Conservation (phyloP, 192 early-diverging fungal genomes). For the Phycomyces nitens region DNA sequence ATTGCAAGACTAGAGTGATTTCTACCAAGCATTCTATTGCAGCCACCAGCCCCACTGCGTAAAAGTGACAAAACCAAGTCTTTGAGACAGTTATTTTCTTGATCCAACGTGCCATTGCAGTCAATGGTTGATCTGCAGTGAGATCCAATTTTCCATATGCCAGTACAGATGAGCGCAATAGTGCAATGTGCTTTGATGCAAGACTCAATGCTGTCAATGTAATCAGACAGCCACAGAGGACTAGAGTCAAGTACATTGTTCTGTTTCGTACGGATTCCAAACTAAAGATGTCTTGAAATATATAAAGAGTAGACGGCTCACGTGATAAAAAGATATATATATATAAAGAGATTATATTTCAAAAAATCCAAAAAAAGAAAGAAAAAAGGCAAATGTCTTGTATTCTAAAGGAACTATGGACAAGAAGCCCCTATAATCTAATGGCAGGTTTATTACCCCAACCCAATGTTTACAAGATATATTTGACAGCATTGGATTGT, state of each 20-base stretch:
- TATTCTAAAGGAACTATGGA: too few species aligned
- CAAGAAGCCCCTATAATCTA: too few species aligned
- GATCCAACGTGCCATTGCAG: slow-evolving; percentile 3
- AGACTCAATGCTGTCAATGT: slow-evolving; percentile 8
- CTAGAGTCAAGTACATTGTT: slow-evolving; percentile 19
- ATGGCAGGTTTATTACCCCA: too few species aligned
- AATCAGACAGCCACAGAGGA: slow-evolving; percentile 17
- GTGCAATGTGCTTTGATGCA: slow-evolving; percentile 15
- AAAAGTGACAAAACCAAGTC: slow-evolving; percentile 52
- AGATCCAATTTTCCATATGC: slow-evolving; percentile 34
- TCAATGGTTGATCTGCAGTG: slow-evolving; percentile 16
- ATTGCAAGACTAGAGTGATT: slow-evolving; percentile 5
- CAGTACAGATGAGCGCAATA: slow-evolving; percentile 24
- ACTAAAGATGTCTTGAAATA: too few species aligned
- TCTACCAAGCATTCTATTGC: slow-evolving; percentile 22
- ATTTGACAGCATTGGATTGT: too few species aligned
- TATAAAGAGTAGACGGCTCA: too few species aligned
- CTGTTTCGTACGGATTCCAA: neutral
- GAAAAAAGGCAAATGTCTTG: too few species aligned
- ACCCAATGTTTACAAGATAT: too few species aligned
- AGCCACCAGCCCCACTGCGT: slow-evolving; percentile 40
- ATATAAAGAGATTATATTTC: too few species aligned
- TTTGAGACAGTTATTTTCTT: slow-evolving; percentile 41
- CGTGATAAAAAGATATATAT: too few species aligned
- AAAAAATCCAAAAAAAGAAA: too few species aligned